A percentile compares a stretch with the other conserved stretches of the same genome.
Conservation (phyloP, 2,329 filamentous ascomycete species). For the Aureobasidium sp. region DNA sequence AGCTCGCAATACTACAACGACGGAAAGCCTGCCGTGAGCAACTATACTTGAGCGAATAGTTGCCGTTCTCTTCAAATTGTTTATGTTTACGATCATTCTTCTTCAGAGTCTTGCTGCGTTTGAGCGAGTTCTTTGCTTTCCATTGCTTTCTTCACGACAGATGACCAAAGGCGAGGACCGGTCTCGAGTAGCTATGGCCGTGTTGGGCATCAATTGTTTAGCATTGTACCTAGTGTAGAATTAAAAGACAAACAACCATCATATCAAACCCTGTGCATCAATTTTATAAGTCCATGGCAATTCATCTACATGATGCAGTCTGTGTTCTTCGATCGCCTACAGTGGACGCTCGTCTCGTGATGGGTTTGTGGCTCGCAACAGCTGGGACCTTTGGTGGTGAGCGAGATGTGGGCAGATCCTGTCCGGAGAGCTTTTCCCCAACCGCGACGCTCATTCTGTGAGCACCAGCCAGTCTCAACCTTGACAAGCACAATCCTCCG, state of each 20-base stretch:
- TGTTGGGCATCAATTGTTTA: slow-evolving; percentile 7
- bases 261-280: neutral
- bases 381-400: neutral
- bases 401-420: neutral
- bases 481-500: neutral
- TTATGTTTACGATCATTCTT: neutral
- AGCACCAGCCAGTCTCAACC: neutral
- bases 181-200: neutral
- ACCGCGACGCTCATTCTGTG: neutral
- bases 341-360: neutral
- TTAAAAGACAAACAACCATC: neutral
- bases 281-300: neutral
- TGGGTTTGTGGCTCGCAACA: neutral
- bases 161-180: neutral
- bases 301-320: neutral
- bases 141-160: neutral
- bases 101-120: neutral
- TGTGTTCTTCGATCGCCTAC: neutral
- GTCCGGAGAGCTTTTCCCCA: neutral
- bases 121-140: neutral
- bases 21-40: slow-evolving; percentile 9
- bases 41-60: neutral
- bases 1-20: slow-evolving; percentile 5
- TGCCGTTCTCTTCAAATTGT: neutral
- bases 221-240: neutral